These are phyloP conservation scores for Chalaropsis ovoidea DNA, from an alignment of 2,329 filamentous ascomycete genomes.

Conservation along the genomic window DNA sequence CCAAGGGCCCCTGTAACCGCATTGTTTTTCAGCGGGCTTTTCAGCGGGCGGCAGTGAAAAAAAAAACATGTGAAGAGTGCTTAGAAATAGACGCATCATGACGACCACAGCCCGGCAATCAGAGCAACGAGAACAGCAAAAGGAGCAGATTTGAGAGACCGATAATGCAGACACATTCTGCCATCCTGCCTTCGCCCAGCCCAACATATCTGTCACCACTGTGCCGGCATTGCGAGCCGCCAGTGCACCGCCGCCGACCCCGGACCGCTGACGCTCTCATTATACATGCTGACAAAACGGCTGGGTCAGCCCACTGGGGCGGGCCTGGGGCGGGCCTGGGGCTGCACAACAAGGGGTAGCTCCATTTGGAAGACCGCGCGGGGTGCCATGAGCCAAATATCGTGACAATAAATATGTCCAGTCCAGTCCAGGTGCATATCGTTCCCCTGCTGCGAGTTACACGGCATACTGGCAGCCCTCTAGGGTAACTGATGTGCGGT, in stretches of 20 bases:
- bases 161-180: not conserved
- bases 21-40: not conserved
- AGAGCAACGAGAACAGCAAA: too few relatives aligned
- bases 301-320: not conserved
- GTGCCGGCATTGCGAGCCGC: not conserved
- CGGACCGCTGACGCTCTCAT: not conserved
- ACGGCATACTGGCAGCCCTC: not conserved
- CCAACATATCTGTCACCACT: too few relatives aligned
- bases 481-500: too few relatives aligned
- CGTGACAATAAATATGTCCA: not conserved
- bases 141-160: too few relatives aligned
- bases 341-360: not conserved
- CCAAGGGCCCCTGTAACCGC: not conserved
- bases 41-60: not conserved
- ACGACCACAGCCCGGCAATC: too few relatives aligned
- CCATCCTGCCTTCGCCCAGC: not conserved
- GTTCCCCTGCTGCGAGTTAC: not conserved
- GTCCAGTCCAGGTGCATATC: not conserved
- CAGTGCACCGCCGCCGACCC: not conserved
- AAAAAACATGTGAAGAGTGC: not conserved
- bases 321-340: too few relatives aligned
- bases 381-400: not conserved
- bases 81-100: not conserved
- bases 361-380: not conserved
- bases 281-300: conserved; percentile 14